Base-by-base conservation (phyloP, 768 basidiomycete genomes). In the Psilocybe tampanensis region DNA sequence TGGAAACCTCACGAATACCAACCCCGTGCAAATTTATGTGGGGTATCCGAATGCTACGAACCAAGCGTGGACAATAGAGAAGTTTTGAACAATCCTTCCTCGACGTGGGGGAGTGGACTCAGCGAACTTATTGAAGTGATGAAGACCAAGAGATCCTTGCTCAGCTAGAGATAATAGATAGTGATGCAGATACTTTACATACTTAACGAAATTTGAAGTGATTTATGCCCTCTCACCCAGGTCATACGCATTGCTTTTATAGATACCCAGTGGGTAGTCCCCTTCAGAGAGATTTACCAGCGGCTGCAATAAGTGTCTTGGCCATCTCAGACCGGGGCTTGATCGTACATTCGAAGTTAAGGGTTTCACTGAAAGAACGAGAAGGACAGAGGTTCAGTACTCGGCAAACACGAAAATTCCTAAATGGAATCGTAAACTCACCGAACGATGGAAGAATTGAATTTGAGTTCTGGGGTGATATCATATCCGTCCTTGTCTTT, bases 21-120 rank as follows among this genome's bases (percentile, higher is more conserved):
- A 70, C 45, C 59, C 51, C 21, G 56, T 73, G 17, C 72, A 74
- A 51, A 67, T 66, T 8, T 75, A 69, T 65, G 18, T 56, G 13
- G 73, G 70, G 41, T 58, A 64, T 9, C 52, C 60, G 29, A 58
- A 59, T 49, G 65, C 70, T 39, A 44, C 19, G 19, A 72, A 74
- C 52, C 72, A 74, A 59, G 55, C 69, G 39, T 71, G 75, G 72
- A 68, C 60, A 0, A 64, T 58, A n/a, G 19, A 22, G 8, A 29
- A 41, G 33, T 39, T 34, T 34, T 22, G 39, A 24, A 19, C n/a
- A n/a, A n/a, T n/a, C n/a, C n/a, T n/a, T n/a, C n/a, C n/a, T n/a
- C n/a, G n/a, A n/a, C n/a, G n/a, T n/a, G n/a, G n/a, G n/a, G n/a
- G n/a, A n/a, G n/a, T n/a, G n/a, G n/a, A n/a, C n/a, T n/a, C n/a